Conservation (phyloP, 1,284 basidiomycete genomes). For the Afroboletus lepidellus region DNA sequence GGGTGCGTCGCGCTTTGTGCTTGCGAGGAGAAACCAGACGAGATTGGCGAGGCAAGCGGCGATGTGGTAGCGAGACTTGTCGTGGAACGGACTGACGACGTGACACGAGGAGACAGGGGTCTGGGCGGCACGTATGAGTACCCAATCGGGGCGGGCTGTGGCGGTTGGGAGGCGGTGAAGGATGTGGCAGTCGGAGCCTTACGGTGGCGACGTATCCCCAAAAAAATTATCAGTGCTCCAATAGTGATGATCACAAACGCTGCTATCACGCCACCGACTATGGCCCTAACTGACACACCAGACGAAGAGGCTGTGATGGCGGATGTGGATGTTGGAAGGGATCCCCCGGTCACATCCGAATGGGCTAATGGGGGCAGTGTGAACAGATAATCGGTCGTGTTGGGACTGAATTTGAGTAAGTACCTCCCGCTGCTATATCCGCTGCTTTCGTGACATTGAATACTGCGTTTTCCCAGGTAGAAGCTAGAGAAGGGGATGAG, state of each 20-base stretch:
- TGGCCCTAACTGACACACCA: constrained; percentile 4
- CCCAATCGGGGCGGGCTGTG: neutral
- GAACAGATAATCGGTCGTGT: neutral
- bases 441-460: constrained; percentile 19
- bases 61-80: constrained; percentile 6
- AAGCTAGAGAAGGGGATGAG: constrained; percentile 18
- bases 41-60: neutral
- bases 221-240: constrained; percentile 15
- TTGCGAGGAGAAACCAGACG: neutral
- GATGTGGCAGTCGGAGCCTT: neutral
- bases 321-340: constrained; percentile 15
- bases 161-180: neutral
- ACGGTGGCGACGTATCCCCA: constrained; percentile 13
- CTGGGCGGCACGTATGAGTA: neutral
- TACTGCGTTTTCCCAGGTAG: constrained; percentile 11
- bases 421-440: constrained; percentile 11
- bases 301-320: constrained; percentile 10
- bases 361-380: neutral
- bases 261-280: constrained; percentile 26
- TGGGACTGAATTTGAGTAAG: neutral
- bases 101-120: neutral
- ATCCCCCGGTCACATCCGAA: constrained; percentile 17
- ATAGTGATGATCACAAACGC: constrained; percentile 12
- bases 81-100: constrained; percentile 13
- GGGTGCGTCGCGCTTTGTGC: neutral